Conservation (phyloP, 106 monocot genomes). For the Dendrobium huoshanense region DNA sequence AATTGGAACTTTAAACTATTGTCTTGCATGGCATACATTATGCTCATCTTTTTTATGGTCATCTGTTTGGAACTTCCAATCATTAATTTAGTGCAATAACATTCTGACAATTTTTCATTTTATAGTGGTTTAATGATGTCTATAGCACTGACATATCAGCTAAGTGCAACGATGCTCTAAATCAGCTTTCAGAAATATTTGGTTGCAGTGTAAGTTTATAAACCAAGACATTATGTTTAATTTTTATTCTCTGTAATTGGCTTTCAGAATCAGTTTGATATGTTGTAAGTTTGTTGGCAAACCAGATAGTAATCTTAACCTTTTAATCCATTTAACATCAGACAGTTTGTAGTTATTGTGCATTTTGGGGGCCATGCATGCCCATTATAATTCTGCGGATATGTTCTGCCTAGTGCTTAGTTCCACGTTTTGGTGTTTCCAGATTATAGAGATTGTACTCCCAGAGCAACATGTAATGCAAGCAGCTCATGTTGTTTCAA, state of each 20-base stretch:
- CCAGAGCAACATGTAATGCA: slow-evolving; percentile 87
- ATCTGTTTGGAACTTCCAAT: slow-evolving; percentile 3
- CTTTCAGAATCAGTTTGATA: slow-evolving; percentile 69
- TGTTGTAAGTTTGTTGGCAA: slow-evolving; percentile 33
- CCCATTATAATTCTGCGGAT: neutral
- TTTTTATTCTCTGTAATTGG: slow-evolving; percentile 13
- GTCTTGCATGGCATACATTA: slow-evolving; percentile 6
- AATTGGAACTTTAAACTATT: neutral
- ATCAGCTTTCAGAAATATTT: slow-evolving; percentile 52
- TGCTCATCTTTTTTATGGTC: neutral
- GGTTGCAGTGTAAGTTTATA: slow-evolving; percentile 69
- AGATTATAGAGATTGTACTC: slow-evolving; percentile 74
- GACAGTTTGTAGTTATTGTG: neutral
- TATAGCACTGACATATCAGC: slow-evolving; percentile 58
- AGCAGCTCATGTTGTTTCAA: slow-evolving; percentile 77
- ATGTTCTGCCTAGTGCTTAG: neutral
- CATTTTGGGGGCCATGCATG: neutral
- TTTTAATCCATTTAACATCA: neutral
- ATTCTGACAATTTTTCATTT: slow-evolving; percentile 1
- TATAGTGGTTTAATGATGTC: slow-evolving; percentile 99
- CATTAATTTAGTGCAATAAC: slow-evolving; percentile 10
- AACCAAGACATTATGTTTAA: neutral
- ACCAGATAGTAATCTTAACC: neutral
- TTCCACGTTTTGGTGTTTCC: slow-evolving; percentile 12
- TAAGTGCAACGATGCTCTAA: slow-evolving; percentile 71